phyloP scores from a whole-genome alignment of 2,329 filamentous ascomycete species.

The Cryphonectria radicalis region DNA sequence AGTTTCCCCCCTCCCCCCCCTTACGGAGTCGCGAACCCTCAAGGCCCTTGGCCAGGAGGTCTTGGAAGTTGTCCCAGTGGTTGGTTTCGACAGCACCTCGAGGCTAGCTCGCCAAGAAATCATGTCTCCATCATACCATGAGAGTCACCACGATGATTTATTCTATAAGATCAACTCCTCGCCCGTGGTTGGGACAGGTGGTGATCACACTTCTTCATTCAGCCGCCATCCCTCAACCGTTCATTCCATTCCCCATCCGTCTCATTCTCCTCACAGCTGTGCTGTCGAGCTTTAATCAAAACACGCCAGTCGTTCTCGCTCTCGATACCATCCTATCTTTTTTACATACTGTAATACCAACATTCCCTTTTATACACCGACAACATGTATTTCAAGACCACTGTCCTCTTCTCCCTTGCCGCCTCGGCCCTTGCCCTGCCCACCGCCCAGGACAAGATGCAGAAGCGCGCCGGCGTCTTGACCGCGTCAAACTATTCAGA shows the following conservation, averaged over 20 bases:
- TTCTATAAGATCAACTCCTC: slow-evolving; percentile 23
- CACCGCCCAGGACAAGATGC: slow-evolving; percentile 26
- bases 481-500: slow-evolving; percentile 39
- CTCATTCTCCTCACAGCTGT: slow-evolving; percentile 26
- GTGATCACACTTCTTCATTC: slow-evolving; percentile 1
- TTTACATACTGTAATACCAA: not conserved
- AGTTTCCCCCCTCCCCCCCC: not conserved
- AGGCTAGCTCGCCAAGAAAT: slow-evolving; percentile 17
- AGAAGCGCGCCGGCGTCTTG: slow-evolving; percentile 39
- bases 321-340: slow-evolving; percentile 13
- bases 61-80: not conserved
- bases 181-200: slow-evolving; percentile 7
- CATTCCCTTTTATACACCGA: slow-evolving; percentile 4
- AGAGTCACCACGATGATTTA: not conserved
- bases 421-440: slow-evolving; percentile 42
- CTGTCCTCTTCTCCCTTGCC: slow-evolving; percentile 43
- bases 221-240: slow-evolving; percentile 14
- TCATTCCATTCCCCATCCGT: not conserved
- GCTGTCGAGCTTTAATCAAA: slow-evolving; percentile 25
- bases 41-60: not conserved
- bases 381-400: slow-evolving; percentile 46
- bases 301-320: slow-evolving; percentile 23
- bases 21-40: not conserved
- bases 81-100: not conserved
- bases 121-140: not conserved